Conservation (phyloP, 352 stramenopile species). For the Blastocystis sp. region DNA sequence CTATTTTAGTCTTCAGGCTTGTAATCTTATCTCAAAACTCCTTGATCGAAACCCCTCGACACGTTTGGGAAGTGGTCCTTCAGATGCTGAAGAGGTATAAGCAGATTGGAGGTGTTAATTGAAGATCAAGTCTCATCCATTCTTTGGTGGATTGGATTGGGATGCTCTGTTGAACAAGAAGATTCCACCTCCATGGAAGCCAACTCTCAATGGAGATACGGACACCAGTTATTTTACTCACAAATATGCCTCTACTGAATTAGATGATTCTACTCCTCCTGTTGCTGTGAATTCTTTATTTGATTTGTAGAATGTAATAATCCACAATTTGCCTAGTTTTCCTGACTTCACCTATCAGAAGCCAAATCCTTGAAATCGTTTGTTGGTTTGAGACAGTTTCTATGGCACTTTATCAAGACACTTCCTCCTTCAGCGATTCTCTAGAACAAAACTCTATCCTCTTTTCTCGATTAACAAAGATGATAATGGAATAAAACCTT, state of each 20-base stretch:
- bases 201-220: conserved; percentile 69
- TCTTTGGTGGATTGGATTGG: conserved; percentile 82
- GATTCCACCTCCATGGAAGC: conserved; percentile 83
- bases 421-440: not conserved
- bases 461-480: too few relatives aligned
- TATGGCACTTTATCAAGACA: not conserved
- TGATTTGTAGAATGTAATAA: conserved; percentile 9
- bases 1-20: not conserved
- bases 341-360: conserved; percentile 5
- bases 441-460: too few relatives aligned
- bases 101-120: conserved; percentile 68
- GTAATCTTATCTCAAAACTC: conserved; percentile 38
- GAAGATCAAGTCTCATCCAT: conserved; percentile 79
- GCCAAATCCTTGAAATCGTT: not conserved
- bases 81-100: conserved; percentile 24
- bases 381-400: not conserved
- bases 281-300: not conserved
- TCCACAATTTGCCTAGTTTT: not conserved
- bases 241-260: conserved; percentile 78
- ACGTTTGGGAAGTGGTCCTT: conserved; percentile 25
- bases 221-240: conserved; percentile 89
- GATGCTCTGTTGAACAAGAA: conserved; percentile 79
- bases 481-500: too few relatives aligned
- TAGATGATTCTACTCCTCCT: not conserved
- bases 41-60: conserved; percentile 13